phyloP scores from a whole-genome alignment of 371 early-diverging fungal genomes.

The Batrachochytrium dendrobatidis region DNA sequence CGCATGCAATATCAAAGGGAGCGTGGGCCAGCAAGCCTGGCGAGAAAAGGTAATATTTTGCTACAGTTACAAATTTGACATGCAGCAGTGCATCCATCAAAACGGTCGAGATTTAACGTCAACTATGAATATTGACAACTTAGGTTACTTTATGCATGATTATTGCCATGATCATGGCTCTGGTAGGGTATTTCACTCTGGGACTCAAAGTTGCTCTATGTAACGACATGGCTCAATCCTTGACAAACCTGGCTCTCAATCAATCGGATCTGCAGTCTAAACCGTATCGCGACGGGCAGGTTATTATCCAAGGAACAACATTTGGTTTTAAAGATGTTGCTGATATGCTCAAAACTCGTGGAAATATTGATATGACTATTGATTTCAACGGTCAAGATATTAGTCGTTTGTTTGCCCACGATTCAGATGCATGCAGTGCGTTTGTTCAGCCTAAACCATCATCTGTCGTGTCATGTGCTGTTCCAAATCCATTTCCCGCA shows the following conservation, averaged over 20 bases:
- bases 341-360: constrained; percentile 7
- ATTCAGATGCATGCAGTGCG: constrained; percentile 7
- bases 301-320: constrained; percentile 27
- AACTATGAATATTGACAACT: not conserved
- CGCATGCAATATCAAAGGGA: not conserved
- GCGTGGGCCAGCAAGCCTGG: constrained; percentile 33
- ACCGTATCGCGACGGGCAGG: constrained; percentile 20
- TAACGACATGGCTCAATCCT: constrained; percentile 5
- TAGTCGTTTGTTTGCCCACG: constrained; percentile 21
- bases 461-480: constrained; percentile 13
- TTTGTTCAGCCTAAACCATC: constrained; percentile 9
- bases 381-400: constrained; percentile 34
- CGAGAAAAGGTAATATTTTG: constrained; percentile 37
- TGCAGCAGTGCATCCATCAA: not conserved
- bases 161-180: constrained; percentile 26
- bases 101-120: not conserved
- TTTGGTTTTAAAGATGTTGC: constrained; percentile 26
- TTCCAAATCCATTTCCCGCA: constrained; percentile 23
- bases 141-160: constrained; percentile 38
- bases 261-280: constrained; percentile 16
- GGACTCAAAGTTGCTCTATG: constrained; percentile 34
- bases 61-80: constrained; percentile 4
- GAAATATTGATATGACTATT: constrained; percentile 15
- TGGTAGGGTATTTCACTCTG: constrained; percentile 34
- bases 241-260: constrained; percentile 13